Conservation (phyloP, 805 yeast genomes). For the Candida silvatica region DNA sequence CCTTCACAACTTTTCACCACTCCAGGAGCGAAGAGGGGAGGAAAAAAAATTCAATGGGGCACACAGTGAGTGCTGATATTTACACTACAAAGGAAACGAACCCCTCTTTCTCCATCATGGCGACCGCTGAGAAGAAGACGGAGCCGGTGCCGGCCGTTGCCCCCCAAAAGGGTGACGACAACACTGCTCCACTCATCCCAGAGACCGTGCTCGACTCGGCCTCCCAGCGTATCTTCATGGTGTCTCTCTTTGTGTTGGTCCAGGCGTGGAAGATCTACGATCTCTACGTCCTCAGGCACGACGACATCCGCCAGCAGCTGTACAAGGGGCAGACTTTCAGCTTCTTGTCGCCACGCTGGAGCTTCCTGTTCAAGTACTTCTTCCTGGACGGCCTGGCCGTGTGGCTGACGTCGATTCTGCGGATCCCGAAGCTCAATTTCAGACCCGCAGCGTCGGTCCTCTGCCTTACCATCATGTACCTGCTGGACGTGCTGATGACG, state of each 20-base stretch:
- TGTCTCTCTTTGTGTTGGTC: slow-evolving; percentile 61
- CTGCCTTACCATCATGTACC: slow-evolving; percentile 37
- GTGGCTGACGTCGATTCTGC: slow-evolving; percentile 63
- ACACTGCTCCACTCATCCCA: slow-evolving; percentile 57
- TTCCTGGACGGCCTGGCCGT: slow-evolving; percentile 64
- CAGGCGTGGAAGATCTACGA: slow-evolving; percentile 86
- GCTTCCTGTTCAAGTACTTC: slow-evolving; percentile 63
- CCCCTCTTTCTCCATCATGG: too few relatives aligned
- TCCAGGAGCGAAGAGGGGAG: too few relatives aligned
- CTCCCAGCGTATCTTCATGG: slow-evolving; percentile 61
- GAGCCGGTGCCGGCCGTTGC: too few relatives aligned
- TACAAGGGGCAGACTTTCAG: slow-evolving; percentile 20
- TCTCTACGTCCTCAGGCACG: slow-evolving; percentile 47
- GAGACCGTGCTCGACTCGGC: slow-evolving; percentile 59
- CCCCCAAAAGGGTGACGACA: too few relatives aligned
- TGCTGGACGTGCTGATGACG: slow-evolving; percentile 45
- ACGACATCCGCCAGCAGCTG: slow-evolving; percentile 15
- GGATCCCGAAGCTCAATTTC: slow-evolving; percentile 67
- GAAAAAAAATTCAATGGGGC: too few relatives aligned
- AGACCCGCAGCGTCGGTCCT: slow-evolving; percentile 44
- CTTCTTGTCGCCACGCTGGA: slow-evolving; percentile 39
- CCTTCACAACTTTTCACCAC: too few relatives aligned
- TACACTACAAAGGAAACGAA: too few relatives aligned
- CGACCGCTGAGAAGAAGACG: too few relatives aligned
- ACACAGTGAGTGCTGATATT: too few relatives aligned